Base-by-base conservation (phyloP, 208 protist species). In the Trypanosoma scelopori region DNA sequence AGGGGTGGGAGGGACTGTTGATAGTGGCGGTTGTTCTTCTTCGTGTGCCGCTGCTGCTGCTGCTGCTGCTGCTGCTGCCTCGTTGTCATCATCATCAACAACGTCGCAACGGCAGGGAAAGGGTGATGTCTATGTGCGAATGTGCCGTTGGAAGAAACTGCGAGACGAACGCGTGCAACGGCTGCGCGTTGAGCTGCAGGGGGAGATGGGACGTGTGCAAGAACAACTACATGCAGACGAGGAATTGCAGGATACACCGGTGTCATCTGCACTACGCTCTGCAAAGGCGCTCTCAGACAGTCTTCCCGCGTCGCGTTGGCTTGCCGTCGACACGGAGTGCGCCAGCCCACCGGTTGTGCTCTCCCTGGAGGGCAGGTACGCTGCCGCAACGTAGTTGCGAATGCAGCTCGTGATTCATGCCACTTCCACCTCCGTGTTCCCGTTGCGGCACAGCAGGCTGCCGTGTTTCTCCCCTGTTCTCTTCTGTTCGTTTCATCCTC, bases 161-260 rank as follows among this genome's bases (percentile, higher is more conserved):
- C 56, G 70, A 18, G 61, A 76, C 30, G 49, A 72, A 2, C 71
- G 55, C 53, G 48, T 76, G 5, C 50, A 51, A 25, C 18, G 56
- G 55, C 42, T 68, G 46, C 62, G 70, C 13, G 0, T 20, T 23
- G 42, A 51, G 32, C 55, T 58, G 7, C 51, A 69, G 1, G 30
- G 60, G 22, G 42, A 51, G 23, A 58, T 30, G 27, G 32, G n/a
- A 20, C 43, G 16, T 18, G 15, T 13, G 12, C 9, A 41, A 18
- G 20, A 46, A 41, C 16, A n/a, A 23, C 32, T n/a, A 23, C 32
- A 64, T 3, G 25, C 20, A 1, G 41, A 42, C 16, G 50, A 52
- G 28, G 9, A 11, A n/a, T 13, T 49, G 18, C 12, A 57, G 39
- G 25, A 49, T 46, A 3, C 9, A 15, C 32, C n/a, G n/a, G n/a